These are phyloP conservation scores for Xylariales sp. DNA, from an alignment of 2,329 filamentous ascomycete genomes.

Conservation along the genomic window DNA sequence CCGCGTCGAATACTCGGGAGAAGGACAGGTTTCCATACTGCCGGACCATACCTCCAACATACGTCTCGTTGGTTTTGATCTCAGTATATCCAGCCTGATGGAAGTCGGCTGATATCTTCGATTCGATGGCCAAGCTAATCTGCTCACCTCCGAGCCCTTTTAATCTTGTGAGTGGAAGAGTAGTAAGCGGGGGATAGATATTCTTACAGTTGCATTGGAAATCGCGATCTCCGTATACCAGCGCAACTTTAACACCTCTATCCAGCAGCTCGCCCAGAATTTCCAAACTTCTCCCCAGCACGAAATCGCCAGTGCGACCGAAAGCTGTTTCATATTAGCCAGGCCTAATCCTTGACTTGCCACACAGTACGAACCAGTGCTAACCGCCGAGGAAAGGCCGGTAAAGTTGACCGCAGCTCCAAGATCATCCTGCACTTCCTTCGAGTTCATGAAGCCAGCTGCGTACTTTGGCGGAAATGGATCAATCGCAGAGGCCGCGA, in stretches of 20 bases:
- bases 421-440: conserved; percentile 48
- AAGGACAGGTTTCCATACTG: conserved; percentile 6
- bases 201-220: conserved; percentile 8
- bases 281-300: conserved; percentile 1
- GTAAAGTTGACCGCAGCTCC: conserved; percentile 56
- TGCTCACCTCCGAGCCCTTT: conserved; percentile 5
- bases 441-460: conserved; percentile 48
- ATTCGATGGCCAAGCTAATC: conserved; percentile 5
- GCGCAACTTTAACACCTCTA: not conserved
- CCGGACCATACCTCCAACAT: conserved; percentile 4
- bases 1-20: conserved; percentile 3
- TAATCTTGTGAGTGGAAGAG: not conserved
- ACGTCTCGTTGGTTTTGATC: conserved; percentile 5
- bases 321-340: no score
- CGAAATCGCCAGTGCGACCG: not conserved
- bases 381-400: conserved; percentile 12
- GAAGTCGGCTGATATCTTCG: not conserved
- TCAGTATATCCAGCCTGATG: conserved; percentile 1
- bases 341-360: no score
- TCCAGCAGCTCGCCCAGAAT: conserved; percentile 7
- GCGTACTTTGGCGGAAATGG: conserved; percentile 47
- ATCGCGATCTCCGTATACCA: conserved; percentile 6
- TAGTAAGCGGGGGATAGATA: not conserved
- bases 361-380: no score
- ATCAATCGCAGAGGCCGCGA: conserved; percentile 40